Percentiles rank a stretch among this genome's conserved stretches.
Evolutionary conservation across 352 stramenopile genomes (phyloP).

Genomic region (Phytopythium vexans): DNA sequence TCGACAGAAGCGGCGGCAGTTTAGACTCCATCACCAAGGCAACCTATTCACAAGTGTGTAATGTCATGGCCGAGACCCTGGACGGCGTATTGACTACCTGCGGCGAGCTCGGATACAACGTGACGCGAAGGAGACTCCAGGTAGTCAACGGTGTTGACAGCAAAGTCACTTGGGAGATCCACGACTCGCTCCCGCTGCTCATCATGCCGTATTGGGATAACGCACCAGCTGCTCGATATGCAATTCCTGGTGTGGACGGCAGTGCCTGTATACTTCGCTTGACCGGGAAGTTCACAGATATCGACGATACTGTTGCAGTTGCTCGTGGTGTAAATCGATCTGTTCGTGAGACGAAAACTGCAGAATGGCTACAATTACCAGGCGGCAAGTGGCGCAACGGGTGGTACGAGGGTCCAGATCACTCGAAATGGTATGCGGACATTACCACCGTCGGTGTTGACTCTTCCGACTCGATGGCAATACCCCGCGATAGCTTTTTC

Average conservation of each 20-base stretch:
- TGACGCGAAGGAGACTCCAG: too few relatives aligned
- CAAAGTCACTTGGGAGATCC: too few relatives aligned
- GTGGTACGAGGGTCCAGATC: slow-evolving; percentile 15
- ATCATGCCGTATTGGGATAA: slow-evolving; percentile 4
- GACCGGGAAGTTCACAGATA: not conserved
- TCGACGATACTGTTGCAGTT: slow-evolving; percentile 2
- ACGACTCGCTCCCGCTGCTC: slow-evolving; percentile 2
- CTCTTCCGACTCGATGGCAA: too few relatives aligned
- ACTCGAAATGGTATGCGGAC: slow-evolving; percentile 2
- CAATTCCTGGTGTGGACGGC: not conserved
- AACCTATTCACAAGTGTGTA: too few relatives aligned
- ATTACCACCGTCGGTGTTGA: not conserved
- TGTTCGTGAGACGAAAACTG: slow-evolving; percentile 24
- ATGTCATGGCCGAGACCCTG: too few relatives aligned
- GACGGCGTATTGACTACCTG: too few relatives aligned
- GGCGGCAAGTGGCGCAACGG: slow-evolving; percentile 35
- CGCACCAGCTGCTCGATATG: slow-evolving; percentile 1
- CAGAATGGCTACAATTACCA: slow-evolving; percentile 22
- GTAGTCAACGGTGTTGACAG: too few relatives aligned
- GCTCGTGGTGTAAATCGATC: slow-evolving; percentile 16
- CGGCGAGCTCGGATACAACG: too few relatives aligned
- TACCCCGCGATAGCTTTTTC: not conserved
- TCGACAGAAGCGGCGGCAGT: too few relatives aligned
- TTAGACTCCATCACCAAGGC: too few relatives aligned
- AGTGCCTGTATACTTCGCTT: slow-evolving; percentile 1